Base-by-base conservation (phyloP, 164 flowering plant genomes). In the Platanus orientalis region DNA sequence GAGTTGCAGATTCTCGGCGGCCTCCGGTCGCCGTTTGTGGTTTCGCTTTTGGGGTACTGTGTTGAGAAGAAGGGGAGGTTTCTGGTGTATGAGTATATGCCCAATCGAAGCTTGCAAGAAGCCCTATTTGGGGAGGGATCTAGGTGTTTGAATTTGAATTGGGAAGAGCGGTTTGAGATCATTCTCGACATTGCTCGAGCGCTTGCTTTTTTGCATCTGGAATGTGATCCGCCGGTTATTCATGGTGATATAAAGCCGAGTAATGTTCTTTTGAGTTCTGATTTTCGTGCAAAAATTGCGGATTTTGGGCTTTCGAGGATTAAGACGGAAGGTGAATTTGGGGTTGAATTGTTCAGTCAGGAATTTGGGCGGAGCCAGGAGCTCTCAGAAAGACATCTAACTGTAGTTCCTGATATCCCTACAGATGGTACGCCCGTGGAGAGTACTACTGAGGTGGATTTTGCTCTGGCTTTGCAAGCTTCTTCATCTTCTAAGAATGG, bases 171-270 rank as follows among this genome's bases (percentile, higher is more conserved):
- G 70, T 88, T 85, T 69, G 75, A 66, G 53, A 78, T 92, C 45
- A 75, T 95, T 1, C 70, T 78, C 32, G 99, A 92, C 62, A 81
- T 92, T 27, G 85, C 88, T 1, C 74, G 74, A 53, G 97, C 96
- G 0, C 76, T 95, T 7, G 82, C 82, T 42, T 95, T 90, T 68
- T 61, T 95, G 80, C 99, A 95, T 61, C 63, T 77, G 53, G 94
- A 84, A 1, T 90, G 97, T 69, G 95, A 90, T 29, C 97, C 98
- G 1, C 97, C 96, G 5, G 87, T 95, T 32, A 84, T 95, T 66
- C 99, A 92, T 63, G 98, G 99, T 2, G 99, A 95, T 67, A 71
- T 95, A 11, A 95, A 95, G 82, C 98, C 99, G 3, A 90, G 99
- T 63, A 95, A 95, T 81, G 93, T 95, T 52, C 57, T 95, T 58